Base-by-base conservation (phyloP, 2,329 filamentous ascomycete species). In the Nigrospora osmanthi region DNA sequence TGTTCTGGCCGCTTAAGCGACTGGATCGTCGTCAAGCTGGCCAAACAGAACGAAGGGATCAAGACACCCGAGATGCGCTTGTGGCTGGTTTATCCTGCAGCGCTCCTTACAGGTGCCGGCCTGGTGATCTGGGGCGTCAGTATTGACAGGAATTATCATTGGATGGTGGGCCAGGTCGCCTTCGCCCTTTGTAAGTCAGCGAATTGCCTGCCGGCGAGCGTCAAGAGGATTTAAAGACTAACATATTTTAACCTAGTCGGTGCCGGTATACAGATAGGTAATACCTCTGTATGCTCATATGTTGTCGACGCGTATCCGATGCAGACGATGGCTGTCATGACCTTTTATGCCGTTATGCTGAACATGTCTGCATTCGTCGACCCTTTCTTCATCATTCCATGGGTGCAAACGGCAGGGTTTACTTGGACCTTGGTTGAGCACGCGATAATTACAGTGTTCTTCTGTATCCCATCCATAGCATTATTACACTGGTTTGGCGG, bases 261-360 rank as follows among this genome's bases (percentile, higher is more conserved):
- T 1, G 69, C 72, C 1, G 75, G 76, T 15, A 70, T 78, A 49
- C 75, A 80, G 49, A 71, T 78, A 43, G 75, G 75, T 31, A 80
- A 79, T 54, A 76, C 74, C 0, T 68, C 70, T 3, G 59, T 73
- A 11, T 72, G 67, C 38, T 65, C 68, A 6, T 80, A 80, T 53
- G 66, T 79, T 14, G 68, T 80, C 32, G 76, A 80, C 54, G 66
- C 66, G 38, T 79, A 80, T 54, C 75, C 74, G 0, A 57, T 73
- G 14, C 73, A 79, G 53, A 71, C 71, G 34, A 78, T 75, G 56
- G 71, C 71, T 36, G 64, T 75, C 34, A 66, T 78, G 31, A 74
- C 70, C 9, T 79, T 78, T 53, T 78, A 77, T 53, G 65, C 70
- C 9, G 72, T 78, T 4, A 63, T 76, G 38, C 63, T 78, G 35